Conservation (phyloP, 1,139 yeast species). For the Yamadazyma atmosphaerica region DNA sequence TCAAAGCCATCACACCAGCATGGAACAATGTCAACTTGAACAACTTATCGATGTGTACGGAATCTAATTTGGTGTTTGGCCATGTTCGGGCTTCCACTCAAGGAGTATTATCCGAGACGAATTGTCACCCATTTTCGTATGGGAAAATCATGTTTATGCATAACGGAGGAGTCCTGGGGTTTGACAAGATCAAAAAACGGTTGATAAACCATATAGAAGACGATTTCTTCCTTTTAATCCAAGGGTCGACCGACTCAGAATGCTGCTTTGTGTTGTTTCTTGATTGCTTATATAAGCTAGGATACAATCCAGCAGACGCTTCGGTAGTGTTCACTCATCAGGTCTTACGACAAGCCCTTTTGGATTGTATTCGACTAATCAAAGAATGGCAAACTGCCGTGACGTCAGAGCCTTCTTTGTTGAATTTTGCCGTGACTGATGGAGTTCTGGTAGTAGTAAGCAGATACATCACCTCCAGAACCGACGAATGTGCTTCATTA, state of each 20-base stretch:
- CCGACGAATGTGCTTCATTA: conserved; percentile 94
- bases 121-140: conserved; percentile 91
- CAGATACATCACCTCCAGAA: conserved; percentile 81
- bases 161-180: conserved; percentile 86
- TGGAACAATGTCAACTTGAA: conserved; percentile 95
- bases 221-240: conserved; percentile 73
- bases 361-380: conserved; percentile 70
- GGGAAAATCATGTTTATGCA: conserved; percentile 95
- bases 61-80: conserved; percentile 82
- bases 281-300: conserved; percentile 74
- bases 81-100: conserved; percentile 97
- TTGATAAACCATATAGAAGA: conserved; percentile 75
- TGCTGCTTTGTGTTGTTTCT: conserved; percentile 89
- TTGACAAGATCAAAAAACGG: conserved; percentile 68
- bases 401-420: conserved; percentile 72
- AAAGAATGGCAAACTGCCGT: conserved; percentile 60
- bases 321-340: conserved; percentile 46
- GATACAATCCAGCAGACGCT: conserved; percentile 61
- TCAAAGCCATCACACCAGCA: conserved; percentile 94
- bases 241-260: conserved; percentile 95
- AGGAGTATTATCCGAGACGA: conserved; percentile 89
- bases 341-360: conserved; percentile 64
- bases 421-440: conserved; percentile 94
- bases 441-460: conserved; percentile 88
- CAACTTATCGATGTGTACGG: conserved; percentile 82